Base-by-base conservation (phyloP, 208 protist genomes). In the Leptomonas pyrrhocoris region DNA sequence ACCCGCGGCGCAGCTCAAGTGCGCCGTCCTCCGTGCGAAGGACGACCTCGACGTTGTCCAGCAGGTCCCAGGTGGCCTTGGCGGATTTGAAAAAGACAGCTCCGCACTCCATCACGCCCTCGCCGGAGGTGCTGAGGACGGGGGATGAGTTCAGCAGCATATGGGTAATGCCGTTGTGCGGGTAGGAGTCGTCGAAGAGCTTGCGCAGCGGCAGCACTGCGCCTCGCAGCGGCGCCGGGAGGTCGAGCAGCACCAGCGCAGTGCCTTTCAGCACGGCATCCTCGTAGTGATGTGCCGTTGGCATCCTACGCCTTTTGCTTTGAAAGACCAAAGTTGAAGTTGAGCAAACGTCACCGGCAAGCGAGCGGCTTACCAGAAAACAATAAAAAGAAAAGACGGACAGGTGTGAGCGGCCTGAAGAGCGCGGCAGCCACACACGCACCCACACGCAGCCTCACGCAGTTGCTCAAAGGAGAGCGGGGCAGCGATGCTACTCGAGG, bases 1-100 rank as follows among this genome's bases (percentile, higher is more conserved):
- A 85, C 19, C 86, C 86, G 19, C 86, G 75, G 46, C 80, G 77
- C 69, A 91, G 54, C 63, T 91, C 82, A 34, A 91, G 62, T 19
- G 40, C 25, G 18, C 64, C 56, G 34, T 70, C 60, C 48, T 69
- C 58, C 31, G 60, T 70, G 46, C 68, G 67, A 43, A 72, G 46
- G 25, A 68, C 23, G 49, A 71, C 63, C 23, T 72, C 54, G 31
- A 74, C 55, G 18, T 51, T 9, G 43, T 80, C 68, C 38, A 80
- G 50, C 8, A 80, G 27, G 0, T 19, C n/a, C 61, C 68, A 73
- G 25, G 69, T 49, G 16, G 53, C 60, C 9, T 55, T 46, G 6
- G 62, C 25, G 12, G 67, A 62, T 36, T 40, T 45, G 56, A 74
- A 80, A 45, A 74, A 71, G 27, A 80, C 56, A 4, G 51, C 67